Percentiles rank a stretch among this genome's conserved stretches.
These are phyloP conservation scores for Tylopilus cervinicoccineus DNA, from an alignment of 768 basidiomycete species.

Conservation along the genomic window DNA sequence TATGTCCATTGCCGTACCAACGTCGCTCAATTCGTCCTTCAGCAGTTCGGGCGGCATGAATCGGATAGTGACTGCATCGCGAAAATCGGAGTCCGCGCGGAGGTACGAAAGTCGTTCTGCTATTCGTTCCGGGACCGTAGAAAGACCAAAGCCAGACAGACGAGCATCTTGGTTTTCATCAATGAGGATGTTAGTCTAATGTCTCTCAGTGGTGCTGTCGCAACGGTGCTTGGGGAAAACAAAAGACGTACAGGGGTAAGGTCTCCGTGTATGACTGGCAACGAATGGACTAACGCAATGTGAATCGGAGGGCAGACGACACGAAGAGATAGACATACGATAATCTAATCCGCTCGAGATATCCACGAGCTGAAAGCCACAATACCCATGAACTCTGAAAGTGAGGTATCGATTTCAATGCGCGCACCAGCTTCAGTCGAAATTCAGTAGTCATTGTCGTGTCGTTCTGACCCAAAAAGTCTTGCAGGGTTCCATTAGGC, in stretches of 20 bases:
- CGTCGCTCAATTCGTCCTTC: background rate
- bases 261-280: slow-evolving; percentile 14
- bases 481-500: slow-evolving; percentile 3
- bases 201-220: background rate
- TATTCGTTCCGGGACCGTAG: slow-evolving; percentile 12
- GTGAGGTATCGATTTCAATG: background rate
- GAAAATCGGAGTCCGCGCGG: slow-evolving; percentile 9
- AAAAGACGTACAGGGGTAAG: slow-evolving; percentile 12
- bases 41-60: slow-evolving; percentile 15
- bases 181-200: slow-evolving; percentile 14
- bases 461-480: slow-evolving; percentile 4
- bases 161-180: slow-evolving; percentile 6
- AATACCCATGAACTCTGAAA: background rate
- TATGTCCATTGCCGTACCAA: slow-evolving; percentile 4
- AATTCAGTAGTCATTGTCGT: background rate
- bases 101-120: slow-evolving; percentile 10
- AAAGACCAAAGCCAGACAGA: slow-evolving; percentile 11
- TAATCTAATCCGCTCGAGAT: slow-evolving; percentile 16
- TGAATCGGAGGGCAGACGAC: background rate
- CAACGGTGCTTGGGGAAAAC: too few relatives aligned
- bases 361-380: slow-evolving; percentile 9
- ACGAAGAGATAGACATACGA: background rate
- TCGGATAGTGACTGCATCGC: slow-evolving; percentile 9
- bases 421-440: slow-evolving; percentile 10
- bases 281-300: slow-evolving; percentile 7